Percentiles rank a stretch among this genome's conserved stretches.
These are phyloP conservation scores for Ophiostoma quercus DNA, from an alignment of 2,329 filamentous ascomycete species.

Conservation along the genomic window DNA sequence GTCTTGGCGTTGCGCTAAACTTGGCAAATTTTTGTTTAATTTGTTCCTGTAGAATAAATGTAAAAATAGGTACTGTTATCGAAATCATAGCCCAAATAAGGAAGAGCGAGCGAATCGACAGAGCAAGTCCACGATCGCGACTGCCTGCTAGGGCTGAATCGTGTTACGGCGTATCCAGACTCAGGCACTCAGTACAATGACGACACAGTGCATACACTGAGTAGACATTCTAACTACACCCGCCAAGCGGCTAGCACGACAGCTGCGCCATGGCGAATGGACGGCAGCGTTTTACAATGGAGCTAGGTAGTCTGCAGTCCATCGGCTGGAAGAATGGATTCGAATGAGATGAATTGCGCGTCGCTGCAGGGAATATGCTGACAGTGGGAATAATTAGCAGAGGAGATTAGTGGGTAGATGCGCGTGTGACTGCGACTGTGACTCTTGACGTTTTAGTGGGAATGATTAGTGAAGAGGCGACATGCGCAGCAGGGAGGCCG, in stretches of 20 bases:
- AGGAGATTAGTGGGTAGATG: background rate
- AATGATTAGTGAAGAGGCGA: conserved; percentile 7
- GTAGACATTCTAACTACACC: background rate
- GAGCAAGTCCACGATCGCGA: background rate
- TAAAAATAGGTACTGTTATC: background rate
- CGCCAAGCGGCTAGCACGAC: conserved; percentile 1
- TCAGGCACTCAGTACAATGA: background rate
- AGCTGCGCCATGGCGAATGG: background rate
- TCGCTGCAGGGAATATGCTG: background rate
- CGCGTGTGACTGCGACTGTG: background rate
- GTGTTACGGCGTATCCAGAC: background rate
- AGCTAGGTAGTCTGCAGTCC: background rate
- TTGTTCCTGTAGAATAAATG: background rate
- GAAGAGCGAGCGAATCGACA: background rate
- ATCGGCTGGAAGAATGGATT: background rate
- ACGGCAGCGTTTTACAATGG: background rate
- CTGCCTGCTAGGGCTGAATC: conserved; percentile 2
- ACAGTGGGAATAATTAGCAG: background rate
- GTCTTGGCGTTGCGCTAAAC: background rate
- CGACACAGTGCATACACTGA: background rate
- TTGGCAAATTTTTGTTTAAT: background rate
- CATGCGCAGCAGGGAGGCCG: conserved; percentile 4
- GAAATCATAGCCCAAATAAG: background rate
- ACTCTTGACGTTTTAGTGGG: background rate
- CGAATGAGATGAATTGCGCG: background rate